Evolutionary conservation across 202 grass and related monocot species (phyloP), one percentile per base, ranked within the genome.

Genomic region (Carex sylvatica): DNA sequence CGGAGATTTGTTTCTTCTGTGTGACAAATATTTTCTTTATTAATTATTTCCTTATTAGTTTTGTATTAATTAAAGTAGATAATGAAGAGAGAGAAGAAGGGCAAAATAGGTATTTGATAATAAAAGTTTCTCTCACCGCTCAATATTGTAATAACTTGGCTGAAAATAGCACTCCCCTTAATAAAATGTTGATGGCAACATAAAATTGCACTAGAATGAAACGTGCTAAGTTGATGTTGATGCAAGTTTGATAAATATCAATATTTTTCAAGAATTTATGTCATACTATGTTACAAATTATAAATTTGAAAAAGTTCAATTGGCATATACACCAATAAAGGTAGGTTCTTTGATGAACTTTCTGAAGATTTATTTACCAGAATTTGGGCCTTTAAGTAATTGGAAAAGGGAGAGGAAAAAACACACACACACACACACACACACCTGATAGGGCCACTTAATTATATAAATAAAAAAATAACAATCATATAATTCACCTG

Each of bases 401-500:
- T 46, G 10, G 4, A 47, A 23, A 71, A 46, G 68, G 9, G n/a
- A 14, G n/a, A 46, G 60, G 1, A 23, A 23, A 23, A 62, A 47
- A 40, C 22, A 12, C 3, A 10, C 13, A 7, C 14, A n/a, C 2
- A n/a, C 18, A 9, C 26, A 70, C 70, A 26, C 52, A 72, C 2
- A 5, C 64, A 26, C 26, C 26, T 28, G 28, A 28, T 28, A 28
- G 28, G 28, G 28, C 28, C 19, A 8, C 61, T 47, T 52, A 65
- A 65, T 61, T 16, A 67, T 40, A 67, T 63, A 65, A 65, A 68
- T 12, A 22, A 73, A 10, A 10, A 35, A 56, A 72, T 52, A 15
- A 23, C 33, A 60, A 61, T 36, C 5, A 18, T 44, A 56, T 40
- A 52, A 35, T 72, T 84, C 35, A 98, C 95, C 95, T 91, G 91